Base-by-base conservation (phyloP, 352 stramenopile species). In the Globisporangium paddicum region DNA sequence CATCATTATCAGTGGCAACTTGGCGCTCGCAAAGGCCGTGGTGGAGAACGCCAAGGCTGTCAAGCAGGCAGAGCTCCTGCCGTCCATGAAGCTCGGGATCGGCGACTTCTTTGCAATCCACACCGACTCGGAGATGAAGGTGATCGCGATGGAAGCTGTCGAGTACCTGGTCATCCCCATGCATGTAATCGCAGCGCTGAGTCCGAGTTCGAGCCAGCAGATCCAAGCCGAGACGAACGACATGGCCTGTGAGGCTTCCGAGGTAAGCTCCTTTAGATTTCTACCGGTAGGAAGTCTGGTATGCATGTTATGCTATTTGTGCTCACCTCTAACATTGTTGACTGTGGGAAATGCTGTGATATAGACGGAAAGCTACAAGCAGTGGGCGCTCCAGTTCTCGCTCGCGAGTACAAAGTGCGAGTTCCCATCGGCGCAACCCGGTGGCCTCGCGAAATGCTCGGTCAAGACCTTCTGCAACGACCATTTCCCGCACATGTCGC, bases 401-500 rank as follows among this genome's bases (percentile, higher is more conserved):
- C 50, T 87, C 1, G 67, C 81, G 1, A 71, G 53, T 1, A 69
- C 84, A 13, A 73, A 77, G 51, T 64, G 63, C 44, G 63, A 73
- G 52, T 64, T 70, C 25, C 68, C 73, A 19, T 71, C 67, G 13
- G 54, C 69, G 4, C 62, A 73, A 8, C 55, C 67, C 4, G 75
- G 68, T 28, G 77, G 76, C 4, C 69, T 87, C 28, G 77, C 83
- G 0, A 84, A 77, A 23, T 77, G 66, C 63, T 86, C 83, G 0
- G 65, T 82, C 5, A 90, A 87, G 64, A 68, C 78, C 2, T 93
- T 89, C 57, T 87, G 75, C 68, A 88, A 89, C 32, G 80, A 93
- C 30, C 72, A 86, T 38, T 77, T 90, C n/a, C 64, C 82, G 13
- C 83, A 83, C 42, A 85, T 93, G 25, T 82, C 77, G 14, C 83